Conservation (phyloP, 1,284 basidiomycete species). For the Paramarasmius palmivorus region DNA sequence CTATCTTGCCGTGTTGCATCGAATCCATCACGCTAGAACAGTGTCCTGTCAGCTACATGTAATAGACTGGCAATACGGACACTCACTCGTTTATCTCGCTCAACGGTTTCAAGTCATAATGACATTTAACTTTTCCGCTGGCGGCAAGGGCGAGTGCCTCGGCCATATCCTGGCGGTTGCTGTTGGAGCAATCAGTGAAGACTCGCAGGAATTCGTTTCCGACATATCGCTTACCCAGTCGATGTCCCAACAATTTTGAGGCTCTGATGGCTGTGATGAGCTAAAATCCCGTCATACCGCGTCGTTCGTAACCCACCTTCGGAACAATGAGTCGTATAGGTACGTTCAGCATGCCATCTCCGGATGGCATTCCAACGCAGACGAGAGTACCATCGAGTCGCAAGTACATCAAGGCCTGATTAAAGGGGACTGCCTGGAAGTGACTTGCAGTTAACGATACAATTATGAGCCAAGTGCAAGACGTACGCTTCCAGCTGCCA, state of each 20-base stretch:
- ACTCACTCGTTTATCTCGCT: constrained; percentile 48
- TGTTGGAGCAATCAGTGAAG: constrained; percentile 18
- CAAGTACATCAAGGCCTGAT: constrained; percentile 65
- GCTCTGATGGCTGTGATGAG: constrained; percentile 27
- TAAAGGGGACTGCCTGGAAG: constrained; percentile 52
- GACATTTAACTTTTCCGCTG: constrained; percentile 62
- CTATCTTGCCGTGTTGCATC: constrained; percentile 30
- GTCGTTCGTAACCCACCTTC: constrained; percentile 34
- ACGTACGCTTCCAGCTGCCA: constrained; percentile 48
- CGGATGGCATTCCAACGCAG: constrained; percentile 58
- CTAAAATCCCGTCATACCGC: background rate
- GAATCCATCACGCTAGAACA: constrained; percentile 31
- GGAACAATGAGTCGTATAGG: constrained; percentile 61
- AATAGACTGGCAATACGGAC: background rate
- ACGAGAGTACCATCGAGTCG: constrained; percentile 58
- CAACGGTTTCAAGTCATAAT: constrained; percentile 46
- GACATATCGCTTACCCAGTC: constrained; percentile 45
- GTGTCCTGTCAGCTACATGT: constrained; percentile 6
- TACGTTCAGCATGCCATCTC: constrained; percentile 36
- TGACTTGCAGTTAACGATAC: background rate
- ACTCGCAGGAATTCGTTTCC: background rate
- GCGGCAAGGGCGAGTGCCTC: constrained; percentile 69
- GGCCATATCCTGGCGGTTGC: constrained; percentile 60
- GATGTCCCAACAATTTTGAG: constrained; percentile 58
- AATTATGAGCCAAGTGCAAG: background rate